Conservation (phyloP, 2,329 filamentous ascomycete genomes). For the Aspergillus glaucus region DNA sequence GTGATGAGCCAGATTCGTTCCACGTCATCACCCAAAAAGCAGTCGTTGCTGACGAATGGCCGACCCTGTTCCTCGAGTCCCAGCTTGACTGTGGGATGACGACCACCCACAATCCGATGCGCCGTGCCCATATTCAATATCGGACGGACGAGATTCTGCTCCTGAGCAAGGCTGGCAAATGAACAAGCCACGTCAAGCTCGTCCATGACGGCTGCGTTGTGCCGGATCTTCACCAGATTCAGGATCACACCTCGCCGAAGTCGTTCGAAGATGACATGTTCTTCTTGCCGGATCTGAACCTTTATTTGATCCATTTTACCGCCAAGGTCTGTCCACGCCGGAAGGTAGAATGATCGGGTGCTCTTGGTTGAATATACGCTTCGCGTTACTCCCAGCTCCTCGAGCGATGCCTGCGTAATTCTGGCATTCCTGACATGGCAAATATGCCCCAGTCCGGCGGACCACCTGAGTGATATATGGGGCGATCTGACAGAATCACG, state of each 20-base stretch:
- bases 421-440: constrained; percentile 78
- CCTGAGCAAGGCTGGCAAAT: constrained; percentile 70
- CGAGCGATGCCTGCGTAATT: constrained; percentile 48
- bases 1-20: constrained; percentile 65
- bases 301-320: constrained; percentile 70
- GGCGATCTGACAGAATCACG: constrained; percentile 55
- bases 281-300: constrained; percentile 72
- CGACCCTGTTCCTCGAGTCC: constrained; percentile 74
- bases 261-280: constrained; percentile 69
- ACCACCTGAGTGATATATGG: constrained; percentile 76
- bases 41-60: constrained; percentile 80
- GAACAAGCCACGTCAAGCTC: constrained; percentile 87
- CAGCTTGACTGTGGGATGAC: constrained; percentile 87
- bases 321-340: constrained; percentile 79
- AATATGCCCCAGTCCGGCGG: constrained; percentile 78
- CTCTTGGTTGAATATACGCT: constrained; percentile 73
- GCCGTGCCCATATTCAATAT: constrained; percentile 57
- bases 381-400: constrained; percentile 40
- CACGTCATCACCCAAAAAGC: constrained; percentile 67
- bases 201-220: constrained; percentile 85
- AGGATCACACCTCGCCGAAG: constrained; percentile 70
- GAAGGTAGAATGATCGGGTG: constrained; percentile 76
- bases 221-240: constrained; percentile 77
- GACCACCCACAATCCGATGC: constrained; percentile 75
- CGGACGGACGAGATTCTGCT: constrained; percentile 69